These are phyloP conservation scores for Ascoidea rubescens DNA, from an alignment of 805 yeast species.

Conservation along the genomic window DNA sequence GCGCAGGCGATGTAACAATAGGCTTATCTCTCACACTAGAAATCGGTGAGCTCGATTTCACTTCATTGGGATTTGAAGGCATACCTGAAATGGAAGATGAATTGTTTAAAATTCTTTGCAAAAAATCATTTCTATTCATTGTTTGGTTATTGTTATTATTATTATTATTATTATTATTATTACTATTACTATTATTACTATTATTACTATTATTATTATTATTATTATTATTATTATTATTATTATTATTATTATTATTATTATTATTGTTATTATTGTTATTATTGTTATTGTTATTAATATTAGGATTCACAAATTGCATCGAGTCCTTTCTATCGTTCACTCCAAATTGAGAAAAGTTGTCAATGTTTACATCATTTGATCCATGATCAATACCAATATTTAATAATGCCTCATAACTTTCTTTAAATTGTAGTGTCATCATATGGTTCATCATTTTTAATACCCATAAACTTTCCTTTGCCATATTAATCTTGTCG, in stretches of 20 bases:
- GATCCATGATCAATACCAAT: conserved; percentile 43
- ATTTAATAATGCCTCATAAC: conserved; percentile 21
- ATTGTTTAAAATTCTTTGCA: too few relatives aligned
- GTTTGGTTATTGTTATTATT: too few relatives aligned
- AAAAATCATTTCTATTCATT: neutral
- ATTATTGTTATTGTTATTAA: neutral
- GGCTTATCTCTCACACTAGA: too few relatives aligned
- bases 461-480: conserved; percentile 50
- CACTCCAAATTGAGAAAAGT: conserved; percentile 35
- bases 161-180: neutral
- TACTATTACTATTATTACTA: neutral
- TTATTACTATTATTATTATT: neutral
- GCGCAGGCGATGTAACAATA: too few relatives aligned
- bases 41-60: too few relatives aligned
- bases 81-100: neutral
- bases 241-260: neutral
- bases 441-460: conserved; percentile 40
- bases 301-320: neutral
- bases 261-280: neutral
- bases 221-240: neutral
- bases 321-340: conserved; percentile 2
- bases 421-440: conserved; percentile 28
- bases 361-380: conserved; percentile 31
- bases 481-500: conserved; percentile 27
- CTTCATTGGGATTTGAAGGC: too few relatives aligned